Percentiles rank a stretch among this genome's conserved stretches.
These are phyloP conservation scores for Teratosphaeriaceae sp. DNA, from an alignment of 2,329 filamentous ascomycete species.

Conservation along the genomic window DNA sequence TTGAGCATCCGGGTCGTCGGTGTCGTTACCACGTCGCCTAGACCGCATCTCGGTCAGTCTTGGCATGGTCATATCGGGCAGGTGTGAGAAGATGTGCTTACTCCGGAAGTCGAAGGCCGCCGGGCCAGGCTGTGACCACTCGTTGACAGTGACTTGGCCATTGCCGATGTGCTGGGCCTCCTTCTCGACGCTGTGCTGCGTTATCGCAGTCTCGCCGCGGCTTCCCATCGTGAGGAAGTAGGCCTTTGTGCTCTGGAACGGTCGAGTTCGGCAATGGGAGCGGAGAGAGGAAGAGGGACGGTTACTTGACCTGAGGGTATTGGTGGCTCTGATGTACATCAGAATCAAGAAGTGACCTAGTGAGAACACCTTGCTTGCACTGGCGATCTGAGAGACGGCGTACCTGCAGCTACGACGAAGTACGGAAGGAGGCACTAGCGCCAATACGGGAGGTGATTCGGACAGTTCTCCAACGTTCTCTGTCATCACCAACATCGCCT, in stretches of 20 bases:
- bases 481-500: too few relatives aligned
- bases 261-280: background rate
- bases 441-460: too few relatives aligned
- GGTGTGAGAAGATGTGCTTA: slow-evolving; percentile 9
- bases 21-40: slow-evolving; percentile 61
- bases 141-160: slow-evolving; percentile 24
- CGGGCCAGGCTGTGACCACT: slow-evolving; percentile 40
- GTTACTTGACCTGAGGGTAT: background rate
- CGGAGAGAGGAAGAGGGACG: background rate
- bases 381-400: too few relatives aligned
- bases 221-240: slow-evolving; percentile 4
- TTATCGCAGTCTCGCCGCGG: slow-evolving; percentile 9
- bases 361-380: too few relatives aligned
- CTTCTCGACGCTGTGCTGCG: slow-evolving; percentile 17
- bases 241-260: background rate
- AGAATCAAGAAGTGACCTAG: background rate
- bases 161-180: slow-evolving; percentile 19
- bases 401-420: too few relatives aligned
- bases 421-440: too few relatives aligned
- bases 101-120: slow-evolving; percentile 53
- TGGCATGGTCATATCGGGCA: background rate
- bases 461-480: too few relatives aligned
- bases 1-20: slow-evolving; percentile 75
- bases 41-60: background rate
- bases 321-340: background rate